Percentiles rank a stretch among this genome's conserved stretches.
phyloP scores from a whole-genome alignment of 2,329 filamentous ascomycete species.

The Penicillium sp. region DNA sequence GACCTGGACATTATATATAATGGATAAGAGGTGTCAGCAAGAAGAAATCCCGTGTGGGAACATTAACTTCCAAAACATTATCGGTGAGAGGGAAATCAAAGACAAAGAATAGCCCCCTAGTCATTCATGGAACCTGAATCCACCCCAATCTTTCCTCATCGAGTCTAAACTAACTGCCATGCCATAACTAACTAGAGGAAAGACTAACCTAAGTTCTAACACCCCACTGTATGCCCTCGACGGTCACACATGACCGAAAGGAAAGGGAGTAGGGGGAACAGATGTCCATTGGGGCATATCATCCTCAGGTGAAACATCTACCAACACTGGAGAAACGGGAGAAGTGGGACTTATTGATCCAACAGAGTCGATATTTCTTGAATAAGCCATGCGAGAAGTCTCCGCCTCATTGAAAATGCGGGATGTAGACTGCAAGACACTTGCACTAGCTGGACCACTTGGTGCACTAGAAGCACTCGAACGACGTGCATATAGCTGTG shows the following conservation, averaged over 20 bases:
- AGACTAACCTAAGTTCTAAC: neutral
- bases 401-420: slow-evolving; percentile 4
- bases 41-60: neutral
- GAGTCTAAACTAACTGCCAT: neutral
- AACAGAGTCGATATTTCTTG: neutral
- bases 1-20: neutral
- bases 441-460: slow-evolving; percentile 4
- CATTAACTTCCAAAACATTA: neutral
- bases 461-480: slow-evolving; percentile 12
- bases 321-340: neutral
- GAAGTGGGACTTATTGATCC: neutral
- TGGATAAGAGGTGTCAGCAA: neutral
- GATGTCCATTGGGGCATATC: neutral
- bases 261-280: neutral
- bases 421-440: neutral
- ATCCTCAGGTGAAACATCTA: neutral
- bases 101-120: no score
- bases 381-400: neutral
- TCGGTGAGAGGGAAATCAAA: neutral
- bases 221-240: neutral
- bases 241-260: neutral
- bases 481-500: neutral
- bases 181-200: neutral
- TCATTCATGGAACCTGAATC: neutral
- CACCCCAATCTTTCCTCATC: no score